phyloP scores from a whole-genome alignment of 805 yeast genomes.

The Lipomyces kockii region DNA sequence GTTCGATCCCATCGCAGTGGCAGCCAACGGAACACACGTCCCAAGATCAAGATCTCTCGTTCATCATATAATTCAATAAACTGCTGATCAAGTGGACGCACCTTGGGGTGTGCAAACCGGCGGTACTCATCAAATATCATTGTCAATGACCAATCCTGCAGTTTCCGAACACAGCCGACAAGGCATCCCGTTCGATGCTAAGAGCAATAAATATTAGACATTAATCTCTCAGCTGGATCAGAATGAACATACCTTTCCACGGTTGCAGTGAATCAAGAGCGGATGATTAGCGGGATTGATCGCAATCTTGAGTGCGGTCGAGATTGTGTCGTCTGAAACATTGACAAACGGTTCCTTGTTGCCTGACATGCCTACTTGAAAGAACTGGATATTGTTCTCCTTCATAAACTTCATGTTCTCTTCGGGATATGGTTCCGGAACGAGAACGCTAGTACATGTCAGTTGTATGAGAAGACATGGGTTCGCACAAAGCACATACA shows the following conservation, averaged over 20 bases:
- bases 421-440: slow-evolving; percentile 89
- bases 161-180: slow-evolving; percentile 85
- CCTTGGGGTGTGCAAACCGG: slow-evolving; percentile 92
- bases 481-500: slow-evolving; percentile 42
- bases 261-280: slow-evolving; percentile 87
- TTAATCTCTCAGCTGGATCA: not conserved
- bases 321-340: slow-evolving; percentile 65
- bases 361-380: slow-evolving; percentile 92
- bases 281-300: slow-evolving; percentile 90
- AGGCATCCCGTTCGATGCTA: slow-evolving; percentile 92
- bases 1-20: slow-evolving; percentile 14
- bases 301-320: slow-evolving; percentile 79
- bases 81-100: slow-evolving; percentile 93
- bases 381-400: slow-evolving; percentile 65
- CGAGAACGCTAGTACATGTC: slow-evolving; percentile 55
- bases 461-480: not conserved
- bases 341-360: slow-evolving; percentile 94
- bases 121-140: slow-evolving; percentile 96
- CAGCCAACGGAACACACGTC: slow-evolving; percentile 32
- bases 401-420: slow-evolving; percentile 70
- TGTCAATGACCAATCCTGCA: slow-evolving; percentile 91
- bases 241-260: slow-evolving; percentile 64
- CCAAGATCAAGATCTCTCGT: slow-evolving; percentile 31
- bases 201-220: not conserved
- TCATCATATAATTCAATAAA: slow-evolving; percentile 84